Evolutionary conservation across 495 filamentous ascomycete species (phyloP), one percentile per base, ranked within the genome.

Genomic region (Cetradonia linearis): DNA sequence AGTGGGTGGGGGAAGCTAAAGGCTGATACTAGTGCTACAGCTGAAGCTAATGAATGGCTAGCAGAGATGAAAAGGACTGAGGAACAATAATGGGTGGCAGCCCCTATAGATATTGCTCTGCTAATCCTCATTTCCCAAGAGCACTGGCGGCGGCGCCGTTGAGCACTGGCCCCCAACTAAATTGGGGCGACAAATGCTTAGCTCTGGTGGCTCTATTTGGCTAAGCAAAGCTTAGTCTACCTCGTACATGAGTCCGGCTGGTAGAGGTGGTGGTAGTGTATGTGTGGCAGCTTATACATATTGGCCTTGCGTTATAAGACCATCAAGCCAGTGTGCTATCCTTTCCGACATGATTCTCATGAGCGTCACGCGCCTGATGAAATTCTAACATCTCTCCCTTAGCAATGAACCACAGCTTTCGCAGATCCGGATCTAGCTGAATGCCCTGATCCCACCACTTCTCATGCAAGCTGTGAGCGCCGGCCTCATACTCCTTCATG

Each of bases 391-490:
- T 64, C 27, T 64, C 62, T n/a, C 53, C 62, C 38, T 33, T 61
- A 7, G 62, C 57, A 14, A 34, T 36, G 30, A 40, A 61, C 62
- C 62, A 64, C 28, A 61, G 28, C 44, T 34, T 36, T 3, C 52
- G 52, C 9, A 64, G 9, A 31, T 60, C 52, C n/a, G 20, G 46
- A 37, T 64, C 54, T 16, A 64, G 23, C 5, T 40, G 0, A 11
- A 56, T 46, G 5, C 31, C 30, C 18, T 31, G 40, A 47, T 60
- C 50, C 76, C 76, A 78, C 61, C 68, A 73, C 61, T 77, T 77
- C 42, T 69, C 70, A 68, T 78, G 75, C 58, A 79, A 57, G 25
- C 65, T 69, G 36, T 60, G 60, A 27, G 71, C 74, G 0, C 72
- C 71, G 10, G 64, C 68, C 20, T 72, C 62, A 5, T 70, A 61